phyloP scores from a whole-genome alignment of 345 rosid species.

The Ailanthus altissimus region DNA sequence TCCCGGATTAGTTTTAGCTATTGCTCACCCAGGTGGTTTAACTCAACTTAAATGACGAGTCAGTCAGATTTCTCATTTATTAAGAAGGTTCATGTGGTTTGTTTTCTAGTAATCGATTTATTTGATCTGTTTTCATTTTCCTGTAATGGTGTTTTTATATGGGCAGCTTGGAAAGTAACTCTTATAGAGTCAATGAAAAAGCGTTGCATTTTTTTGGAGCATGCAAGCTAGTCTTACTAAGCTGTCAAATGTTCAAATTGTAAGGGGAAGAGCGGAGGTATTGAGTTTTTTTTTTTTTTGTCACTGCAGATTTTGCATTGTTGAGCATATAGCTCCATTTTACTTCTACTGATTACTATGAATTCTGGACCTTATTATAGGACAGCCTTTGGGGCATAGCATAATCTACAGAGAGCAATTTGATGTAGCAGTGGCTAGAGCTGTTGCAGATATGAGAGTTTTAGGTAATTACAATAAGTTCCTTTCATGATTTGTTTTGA shows the following conservation, averaged over 20 bases:
- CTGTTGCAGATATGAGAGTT: slow-evolving; percentile 94
- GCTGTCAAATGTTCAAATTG: slow-evolving; percentile 63
- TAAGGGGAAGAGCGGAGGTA: slow-evolving; percentile 97
- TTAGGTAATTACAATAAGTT: slow-evolving; percentile 50
- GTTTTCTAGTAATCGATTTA: background rate
- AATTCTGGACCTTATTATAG: slow-evolving; percentile 33
- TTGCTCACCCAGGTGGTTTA: slow-evolving; percentile 66
- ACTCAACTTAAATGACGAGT: background rate
- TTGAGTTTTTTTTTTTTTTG: background rate
- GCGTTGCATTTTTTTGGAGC: slow-evolving; percentile 90
- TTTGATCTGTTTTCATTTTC: background rate
- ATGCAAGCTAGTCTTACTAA: slow-evolving; percentile 61
- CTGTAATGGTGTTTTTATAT: background rate
- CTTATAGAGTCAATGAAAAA: slow-evolving; percentile 81
- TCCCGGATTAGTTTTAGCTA: slow-evolving; percentile 86
- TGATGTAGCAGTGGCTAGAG: slow-evolving; percentile 94
- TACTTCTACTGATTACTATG: slow-evolving; percentile 10
- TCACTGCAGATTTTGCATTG: background rate
- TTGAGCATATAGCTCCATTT: background rate
- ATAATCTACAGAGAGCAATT: slow-evolving; percentile 64
- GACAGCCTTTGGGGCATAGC: slow-evolving; percentile 76
- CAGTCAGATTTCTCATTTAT: background rate
- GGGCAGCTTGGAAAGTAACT: slow-evolving; percentile 80
- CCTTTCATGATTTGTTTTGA: background rate
- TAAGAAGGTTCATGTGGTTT: background rate